Percentiles rank a stretch among this genome's conserved stretches.
Evolutionary conservation across 768 basidiomycete species (phyloP).

Genomic region (Suillus placidus): DNA sequence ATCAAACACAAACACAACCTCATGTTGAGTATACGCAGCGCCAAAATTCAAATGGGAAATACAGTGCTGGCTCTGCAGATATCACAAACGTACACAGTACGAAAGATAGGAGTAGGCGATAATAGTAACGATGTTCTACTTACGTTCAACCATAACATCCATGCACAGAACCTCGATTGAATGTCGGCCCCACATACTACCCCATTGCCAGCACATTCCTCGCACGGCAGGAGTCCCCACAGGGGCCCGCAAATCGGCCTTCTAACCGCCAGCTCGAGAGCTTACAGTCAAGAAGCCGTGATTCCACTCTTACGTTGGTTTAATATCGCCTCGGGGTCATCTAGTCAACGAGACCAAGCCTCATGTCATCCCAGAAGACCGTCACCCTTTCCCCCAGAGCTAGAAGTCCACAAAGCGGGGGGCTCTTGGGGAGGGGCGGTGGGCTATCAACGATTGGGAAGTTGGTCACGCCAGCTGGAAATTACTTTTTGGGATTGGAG

Average conservation of each 20-base stretch:
- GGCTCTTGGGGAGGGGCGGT: background rate
- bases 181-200: constrained; percentile 88
- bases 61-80: background rate
- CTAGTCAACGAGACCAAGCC: constrained; percentile 14
- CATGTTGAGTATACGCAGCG: background rate
- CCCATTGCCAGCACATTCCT: constrained; percentile 73
- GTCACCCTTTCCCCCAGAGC: constrained; percentile 4
- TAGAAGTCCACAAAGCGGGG: constrained; percentile 1
- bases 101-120: background rate
- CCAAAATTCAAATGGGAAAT: background rate
- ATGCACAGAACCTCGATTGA: constrained; percentile 11
- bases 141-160: background rate
- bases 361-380: constrained; percentile 24
- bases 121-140: background rate
- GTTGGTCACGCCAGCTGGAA: background rate
- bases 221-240: constrained; percentile 83
- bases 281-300: constrained; percentile 16
- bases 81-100: background rate
- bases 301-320: constrained; percentile 53
- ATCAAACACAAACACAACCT: background rate
- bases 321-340: constrained; percentile 19
- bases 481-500: background rate
- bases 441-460: background rate
- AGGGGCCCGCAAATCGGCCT: constrained; percentile 52
- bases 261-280: background rate